These are phyloP conservation scores for Scenedesmus sp. DNA, from an alignment of 163 green algal species.

Conservation along the genomic window DNA sequence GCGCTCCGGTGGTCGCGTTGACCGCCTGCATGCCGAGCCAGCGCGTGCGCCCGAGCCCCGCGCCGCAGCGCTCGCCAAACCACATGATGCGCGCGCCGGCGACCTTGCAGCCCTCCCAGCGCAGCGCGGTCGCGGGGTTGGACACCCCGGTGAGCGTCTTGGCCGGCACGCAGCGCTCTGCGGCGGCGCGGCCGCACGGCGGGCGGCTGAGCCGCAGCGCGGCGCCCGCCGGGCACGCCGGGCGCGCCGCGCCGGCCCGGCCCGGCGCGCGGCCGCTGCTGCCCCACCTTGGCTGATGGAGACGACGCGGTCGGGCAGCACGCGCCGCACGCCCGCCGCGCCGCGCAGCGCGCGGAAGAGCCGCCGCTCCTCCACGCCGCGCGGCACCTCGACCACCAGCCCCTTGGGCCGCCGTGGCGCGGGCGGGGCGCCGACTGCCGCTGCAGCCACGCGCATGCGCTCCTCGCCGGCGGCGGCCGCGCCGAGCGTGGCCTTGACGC, in stretches of 20 bases:
- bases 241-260: neutral
- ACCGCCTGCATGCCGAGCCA: constrained; percentile 45
- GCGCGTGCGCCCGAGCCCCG: constrained; percentile 10
- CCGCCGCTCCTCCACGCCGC: neutral
- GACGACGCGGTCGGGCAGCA: constrained; percentile 17
- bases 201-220: too few relatives aligned
- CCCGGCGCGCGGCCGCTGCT: neutral
- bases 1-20: constrained; percentile 8
- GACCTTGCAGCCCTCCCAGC: constrained; percentile 17
- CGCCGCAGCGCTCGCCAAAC: constrained; percentile 42
- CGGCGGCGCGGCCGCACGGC: too few relatives aligned
- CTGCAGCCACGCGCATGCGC: too few relatives aligned
- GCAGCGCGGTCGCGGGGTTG: neutral
- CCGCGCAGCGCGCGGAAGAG: neutral
- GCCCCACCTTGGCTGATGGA: constrained; percentile 11
- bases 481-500: constrained; percentile 7
- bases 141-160: constrained; percentile 1
- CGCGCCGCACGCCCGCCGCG: neutral
- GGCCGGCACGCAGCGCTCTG: constrained; percentile 17
- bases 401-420: neutral
- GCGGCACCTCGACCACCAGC: constrained; percentile 1
- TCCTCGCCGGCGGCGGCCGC: neutral
- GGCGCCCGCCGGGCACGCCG: too few relatives aligned
- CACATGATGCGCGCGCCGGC: constrained; percentile 19
- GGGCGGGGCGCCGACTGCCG: neutral